Evolutionary conservation across 2,329 filamentous ascomycete species (phyloP), one percentile per base, ranked within the genome.

Genomic region (Microcera coccophila): DNA sequence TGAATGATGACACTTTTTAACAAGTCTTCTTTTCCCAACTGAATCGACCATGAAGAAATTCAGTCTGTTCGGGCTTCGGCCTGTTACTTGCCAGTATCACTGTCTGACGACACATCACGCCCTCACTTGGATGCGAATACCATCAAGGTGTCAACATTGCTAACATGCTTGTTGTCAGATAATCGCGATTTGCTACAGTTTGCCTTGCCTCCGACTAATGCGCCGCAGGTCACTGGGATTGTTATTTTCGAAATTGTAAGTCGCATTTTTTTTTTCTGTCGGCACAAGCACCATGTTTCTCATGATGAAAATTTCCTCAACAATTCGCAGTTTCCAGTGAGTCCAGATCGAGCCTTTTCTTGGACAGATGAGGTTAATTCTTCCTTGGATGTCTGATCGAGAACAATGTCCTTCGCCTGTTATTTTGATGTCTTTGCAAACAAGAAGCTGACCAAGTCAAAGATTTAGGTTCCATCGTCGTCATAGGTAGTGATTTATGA

Each of bases 71-170:
- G 82, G 83, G 81, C 73, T 70, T 69, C 70, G 66, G 76, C 81
- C 82, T 87, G 86, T 84, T 90, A 90, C 86, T 90, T 87, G 86
- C 86, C 86, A 90, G 86, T 90, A 90, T 84, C 74, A 72, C 78
- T 82, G 82, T 87, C 85, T 89, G 85, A 89, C 59, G 59, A 51
- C 50, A 55, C 41, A 38, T 36, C 41, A 50, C 36, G 38, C 17
- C 14, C 29, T 41, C 31, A n/a, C 37, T 36, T 39, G 46, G 41
- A 24, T 39, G 29, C 34, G 31, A 42, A 10, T 4, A 11, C 18
- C 31, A 19, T 43, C 26, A 16, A 15, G 9, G 31, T 33, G 38
- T 34, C 42, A 56, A 40, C 20, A 12, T 52, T 46, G 53, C 50
- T 59, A 57, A 59, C 47, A 36, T 26, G 31, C 14, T 45, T 43